Evolutionary conservation across 2,329 filamentous ascomycete species (phyloP).

Genomic region (Bertia moriformis): DNA sequence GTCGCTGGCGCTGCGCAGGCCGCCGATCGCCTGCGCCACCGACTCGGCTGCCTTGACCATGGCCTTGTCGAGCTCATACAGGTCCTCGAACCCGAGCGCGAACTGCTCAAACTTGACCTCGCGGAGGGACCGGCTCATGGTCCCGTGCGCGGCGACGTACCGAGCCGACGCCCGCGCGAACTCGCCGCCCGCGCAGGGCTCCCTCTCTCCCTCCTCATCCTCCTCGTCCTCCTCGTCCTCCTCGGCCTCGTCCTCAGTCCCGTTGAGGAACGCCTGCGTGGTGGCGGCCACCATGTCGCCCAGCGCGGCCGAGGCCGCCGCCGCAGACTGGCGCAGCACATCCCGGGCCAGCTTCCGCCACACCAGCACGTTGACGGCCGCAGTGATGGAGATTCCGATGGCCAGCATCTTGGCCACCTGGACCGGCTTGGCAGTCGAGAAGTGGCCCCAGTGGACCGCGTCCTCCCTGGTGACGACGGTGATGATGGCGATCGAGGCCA

Average conservation of each 20-base stretch:
- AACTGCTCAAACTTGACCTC: slow-evolving; percentile 88
- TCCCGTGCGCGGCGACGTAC: slow-evolving; percentile 54
- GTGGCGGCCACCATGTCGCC: slow-evolving; percentile 72
- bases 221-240: too few relatives aligned
- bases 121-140: slow-evolving; percentile 62
- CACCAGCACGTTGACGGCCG: slow-evolving; percentile 62
- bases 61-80: slow-evolving; percentile 65
- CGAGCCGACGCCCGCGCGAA: slow-evolving; percentile 46
- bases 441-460: slow-evolving; percentile 66
- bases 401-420: slow-evolving; percentile 73
- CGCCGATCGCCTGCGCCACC: slow-evolving; percentile 77
- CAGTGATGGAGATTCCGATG: slow-evolving; percentile 60
- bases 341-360: slow-evolving; percentile 66
- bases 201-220: too few relatives aligned
- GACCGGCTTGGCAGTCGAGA: slow-evolving; percentile 67
- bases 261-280: slow-evolving; percentile 69
- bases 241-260: slow-evolving; percentile 67
- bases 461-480: slow-evolving; percentile 85
- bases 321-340: slow-evolving; percentile 60
- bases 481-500: slow-evolving; percentile 78
- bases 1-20: slow-evolving; percentile 73
- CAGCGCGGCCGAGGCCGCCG: slow-evolving; percentile 58
- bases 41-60: slow-evolving; percentile 74
- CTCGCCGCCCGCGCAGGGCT: slow-evolving; percentile 43
- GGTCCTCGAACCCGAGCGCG: slow-evolving; percentile 60